Evolutionary conservation across 1,284 basidiomycete genomes (phyloP).

Genomic region (Cutaneotrichosporon sp.): DNA sequence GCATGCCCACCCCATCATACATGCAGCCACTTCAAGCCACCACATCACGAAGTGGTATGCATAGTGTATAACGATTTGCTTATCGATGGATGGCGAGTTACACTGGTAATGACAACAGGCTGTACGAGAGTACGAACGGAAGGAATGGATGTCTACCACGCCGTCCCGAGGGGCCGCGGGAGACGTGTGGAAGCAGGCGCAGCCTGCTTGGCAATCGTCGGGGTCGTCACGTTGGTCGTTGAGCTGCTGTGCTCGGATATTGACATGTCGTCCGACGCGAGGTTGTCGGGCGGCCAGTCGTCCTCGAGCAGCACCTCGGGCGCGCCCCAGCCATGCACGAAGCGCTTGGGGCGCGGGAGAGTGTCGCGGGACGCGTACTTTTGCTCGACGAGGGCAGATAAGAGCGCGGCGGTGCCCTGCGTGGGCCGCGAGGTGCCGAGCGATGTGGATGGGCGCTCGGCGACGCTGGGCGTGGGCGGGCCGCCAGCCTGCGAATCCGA

Average conservation of each 20-base stretch:
- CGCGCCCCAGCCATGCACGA: slow-evolving; percentile 42
- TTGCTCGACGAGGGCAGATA: slow-evolving; percentile 24
- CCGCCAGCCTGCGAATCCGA: not conserved
- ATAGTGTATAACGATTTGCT: slow-evolving; percentile 3
- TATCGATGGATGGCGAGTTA: not conserved
- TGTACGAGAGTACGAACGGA: not conserved
- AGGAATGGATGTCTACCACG: slow-evolving; percentile 1
- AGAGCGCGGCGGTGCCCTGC: slow-evolving; percentile 20
- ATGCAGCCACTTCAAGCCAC: not conserved
- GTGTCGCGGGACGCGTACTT: slow-evolving; percentile 24
- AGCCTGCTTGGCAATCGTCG: slow-evolving; percentile 6
- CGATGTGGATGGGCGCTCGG: slow-evolving; percentile 20
- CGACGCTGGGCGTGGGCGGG: slow-evolving; percentile 13
- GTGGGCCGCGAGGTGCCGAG: slow-evolving; percentile 11
- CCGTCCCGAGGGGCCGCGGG: slow-evolving; percentile 2
- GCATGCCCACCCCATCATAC: too few relatives aligned
- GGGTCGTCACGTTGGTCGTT: not conserved
- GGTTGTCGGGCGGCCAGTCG: slow-evolving; percentile 25
- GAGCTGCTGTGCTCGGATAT: slow-evolving; percentile 1
- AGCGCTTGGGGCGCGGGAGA: slow-evolving; percentile 25
- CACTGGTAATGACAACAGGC: slow-evolving; percentile 11
- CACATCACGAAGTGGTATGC: not conserved
- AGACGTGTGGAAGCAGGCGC: slow-evolving; percentile 3
- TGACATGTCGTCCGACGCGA: slow-evolving; percentile 5
- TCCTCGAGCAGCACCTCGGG: slow-evolving; percentile 41